Base-by-base conservation (phyloP, 2,329 filamentous ascomycete genomes). In the Exophiala phaeomuriformis region DNA sequence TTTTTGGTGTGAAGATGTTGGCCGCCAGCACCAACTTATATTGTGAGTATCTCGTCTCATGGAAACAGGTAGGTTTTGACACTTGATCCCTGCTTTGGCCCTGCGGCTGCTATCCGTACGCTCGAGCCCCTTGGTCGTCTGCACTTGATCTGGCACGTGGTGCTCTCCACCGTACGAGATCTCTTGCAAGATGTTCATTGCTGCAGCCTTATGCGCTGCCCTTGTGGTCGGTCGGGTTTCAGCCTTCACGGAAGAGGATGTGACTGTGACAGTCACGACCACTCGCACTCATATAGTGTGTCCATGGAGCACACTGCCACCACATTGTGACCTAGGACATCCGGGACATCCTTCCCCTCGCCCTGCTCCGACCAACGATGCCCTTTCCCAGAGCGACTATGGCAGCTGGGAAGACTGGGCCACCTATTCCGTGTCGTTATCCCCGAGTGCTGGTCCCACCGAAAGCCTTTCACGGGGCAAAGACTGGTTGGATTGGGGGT, bases 231-330 rank as follows among this genome's bases (percentile, higher is more conserved):
- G 5, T 10, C 33, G 5, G 2, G 33, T 35, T 35, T 35, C 33
- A 10, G 49, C 49, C 28, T 47, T 12, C 7, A 28, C 42, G 6
- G 27, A 29, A 32, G 42, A 27, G 12, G 49, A 52, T 19, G 35
- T 32, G 7, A 52, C 49, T 3, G 49, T 52, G 6, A 47, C 9
- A 19, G 49, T 52, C 19, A 52, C 39, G 12, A 27, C 33, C 27
- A 52, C 49, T 35, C 49, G 49, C 29, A 52, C 49, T 4, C 19
- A 46, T 29, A 40, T 43, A 8, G 42, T 52, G 27, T 52, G 49
- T 12, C 42, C 49, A 32, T 32, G 49, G 49, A 28, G 27, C 19
- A 46, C 19, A 12, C n/a, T 42, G 33, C 31, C 12, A 31, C 9
- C 29, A 36, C 9, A 19, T 19, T 19, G 19, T 19, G 19, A 19